Base-by-base conservation (phyloP, 305 asterid genomes). In the Solanum hybrid region DNA sequence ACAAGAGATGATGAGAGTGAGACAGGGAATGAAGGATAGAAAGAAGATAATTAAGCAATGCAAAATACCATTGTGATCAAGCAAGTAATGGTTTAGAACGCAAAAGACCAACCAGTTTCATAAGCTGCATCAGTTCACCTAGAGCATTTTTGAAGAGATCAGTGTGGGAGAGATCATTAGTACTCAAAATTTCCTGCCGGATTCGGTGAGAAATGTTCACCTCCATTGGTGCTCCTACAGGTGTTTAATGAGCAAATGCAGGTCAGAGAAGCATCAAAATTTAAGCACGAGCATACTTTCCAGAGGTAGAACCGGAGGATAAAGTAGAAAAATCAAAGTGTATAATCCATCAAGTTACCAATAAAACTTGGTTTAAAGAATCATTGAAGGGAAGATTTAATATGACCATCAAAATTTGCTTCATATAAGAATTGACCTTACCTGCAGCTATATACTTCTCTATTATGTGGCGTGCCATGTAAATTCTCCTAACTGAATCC, bases 391-490 rank as follows among this genome's bases (percentile, higher is more conserved):
- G 69, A 17, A 75, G 29, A 75, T 36, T 42, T 37, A 26, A 87
- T 46, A 42, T 34, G 76, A 88, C 66, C 29, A 46, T 29, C 73
- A 84, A 46, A 42, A 31, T n/a, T 82, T 81, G 71, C 66, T 27
- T 46, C 76, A 46, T 32, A 32, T 32, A 60, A 46, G 86, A 88
- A 75, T 24, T 37, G 6, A 72, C 6, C 42, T 29, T 93, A 96
- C 98, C 99, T 60, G 97, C 93, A 89, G 92, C 89, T 88, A 96
- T 94, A 86, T 94, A 95, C 90, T 90, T 91, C 94, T 94, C 95
- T 37, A 96, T 95, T 51, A 96, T 96, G 90, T 96, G 99, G n/a
- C 98, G 95, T 29, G 96, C 98, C 99, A 96, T 96, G 94, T 95
- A 96, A 89, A 96, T 94, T 94, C 99, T 93, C 92, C 94, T 91